Evolutionary conservation across 2,329 filamentous ascomycete species (phyloP).

Genomic region (Beauveria medogensis): DNA sequence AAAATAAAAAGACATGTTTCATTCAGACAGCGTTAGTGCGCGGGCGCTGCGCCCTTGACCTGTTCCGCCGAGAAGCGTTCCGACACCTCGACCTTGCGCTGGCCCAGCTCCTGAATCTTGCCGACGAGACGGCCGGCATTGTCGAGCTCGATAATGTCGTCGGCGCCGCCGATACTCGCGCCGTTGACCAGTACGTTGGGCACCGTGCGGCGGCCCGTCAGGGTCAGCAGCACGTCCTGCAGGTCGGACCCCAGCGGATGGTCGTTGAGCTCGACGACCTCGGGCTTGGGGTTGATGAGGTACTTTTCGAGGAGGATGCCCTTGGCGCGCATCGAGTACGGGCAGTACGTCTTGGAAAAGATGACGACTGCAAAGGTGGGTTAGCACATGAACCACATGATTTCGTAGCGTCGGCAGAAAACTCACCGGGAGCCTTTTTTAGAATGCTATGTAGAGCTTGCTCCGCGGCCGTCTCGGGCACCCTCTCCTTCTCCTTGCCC

Average conservation of each 20-base stretch:
- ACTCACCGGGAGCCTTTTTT: conserved; percentile 74
- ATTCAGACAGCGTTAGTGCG: background rate
- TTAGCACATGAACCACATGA: background rate
- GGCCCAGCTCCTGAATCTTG: conserved; percentile 66
- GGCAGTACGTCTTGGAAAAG: conserved; percentile 93
- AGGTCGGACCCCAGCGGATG: conserved; percentile 66
- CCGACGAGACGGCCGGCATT: conserved; percentile 56
- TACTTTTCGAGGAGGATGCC: conserved; percentile 77
- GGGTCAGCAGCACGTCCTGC: conserved; percentile 62
- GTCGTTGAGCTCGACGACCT: conserved; percentile 82
- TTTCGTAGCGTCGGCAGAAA: background rate
- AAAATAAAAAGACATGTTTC: too few relatives aligned
- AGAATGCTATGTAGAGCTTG: conserved; percentile 69
- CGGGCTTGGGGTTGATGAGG: conserved; percentile 70
- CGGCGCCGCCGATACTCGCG: conserved; percentile 80
- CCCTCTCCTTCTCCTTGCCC: conserved; percentile 19
- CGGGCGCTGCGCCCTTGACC: conserved; percentile 2
- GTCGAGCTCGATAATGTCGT: conserved; percentile 72
- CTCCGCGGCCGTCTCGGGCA: conserved; percentile 55
- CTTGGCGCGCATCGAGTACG: conserved; percentile 79
- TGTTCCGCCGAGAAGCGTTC: conserved; percentile 33
- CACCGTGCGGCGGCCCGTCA: conserved; percentile 76
- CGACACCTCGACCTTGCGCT: conserved; percentile 50
- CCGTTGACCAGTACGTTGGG: conserved; percentile 88
- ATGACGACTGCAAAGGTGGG: conserved; percentile 63